phyloP scores from a whole-genome alignment of 2,329 filamentous ascomycete genomes.

The Coniochaeta ligniaria region DNA sequence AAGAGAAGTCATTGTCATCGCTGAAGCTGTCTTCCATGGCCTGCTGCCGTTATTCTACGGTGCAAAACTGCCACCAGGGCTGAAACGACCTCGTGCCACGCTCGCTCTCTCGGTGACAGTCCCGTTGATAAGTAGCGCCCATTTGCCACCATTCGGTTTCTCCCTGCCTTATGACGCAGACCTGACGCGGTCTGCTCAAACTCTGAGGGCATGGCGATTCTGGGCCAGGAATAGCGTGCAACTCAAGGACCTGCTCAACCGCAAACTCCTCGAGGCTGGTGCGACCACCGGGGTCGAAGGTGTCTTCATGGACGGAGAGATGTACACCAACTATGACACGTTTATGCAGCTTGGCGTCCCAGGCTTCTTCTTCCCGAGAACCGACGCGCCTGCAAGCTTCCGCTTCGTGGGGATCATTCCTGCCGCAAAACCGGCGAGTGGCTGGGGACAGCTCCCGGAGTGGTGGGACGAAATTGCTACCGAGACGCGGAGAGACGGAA shows the following conservation, averaged over 20 bases:
- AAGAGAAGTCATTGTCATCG: conserved; percentile 20
- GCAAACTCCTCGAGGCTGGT: conserved; percentile 20
- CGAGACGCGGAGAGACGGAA: conserved; percentile 16
- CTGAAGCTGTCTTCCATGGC: conserved; percentile 28
- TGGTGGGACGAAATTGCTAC: conserved; percentile 27
- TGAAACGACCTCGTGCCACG: conserved; percentile 16
- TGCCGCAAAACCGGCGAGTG: conserved; percentile 1
- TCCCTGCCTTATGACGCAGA: conserved; percentile 22
- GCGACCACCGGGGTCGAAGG: conserved; percentile 11
- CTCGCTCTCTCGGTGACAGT: conserved; percentile 27
- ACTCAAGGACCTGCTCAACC: conserved; percentile 18
- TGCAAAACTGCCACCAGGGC: conserved; percentile 15
- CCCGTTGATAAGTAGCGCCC: conserved; percentile 25
- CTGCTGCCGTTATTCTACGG: conserved; percentile 24
- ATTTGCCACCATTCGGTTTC: conserved; percentile 25
- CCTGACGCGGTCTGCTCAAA: conserved; percentile 12
- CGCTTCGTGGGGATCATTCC: conserved; percentile 26
- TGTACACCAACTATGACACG: conserved; percentile 25
- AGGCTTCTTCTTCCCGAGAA: conserved; percentile 27
- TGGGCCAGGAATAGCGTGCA: conserved; percentile 17
- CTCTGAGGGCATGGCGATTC: conserved; percentile 17
- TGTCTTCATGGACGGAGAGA: conserved; percentile 23
- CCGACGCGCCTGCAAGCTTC: conserved; percentile 26
- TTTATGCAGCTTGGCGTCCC: conserved; percentile 29
- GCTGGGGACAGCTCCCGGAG: conserved; percentile 7